phyloP scores from a whole-genome alignment of 2,329 filamentous ascomycete genomes.

The Alternaria gansuensis region DNA sequence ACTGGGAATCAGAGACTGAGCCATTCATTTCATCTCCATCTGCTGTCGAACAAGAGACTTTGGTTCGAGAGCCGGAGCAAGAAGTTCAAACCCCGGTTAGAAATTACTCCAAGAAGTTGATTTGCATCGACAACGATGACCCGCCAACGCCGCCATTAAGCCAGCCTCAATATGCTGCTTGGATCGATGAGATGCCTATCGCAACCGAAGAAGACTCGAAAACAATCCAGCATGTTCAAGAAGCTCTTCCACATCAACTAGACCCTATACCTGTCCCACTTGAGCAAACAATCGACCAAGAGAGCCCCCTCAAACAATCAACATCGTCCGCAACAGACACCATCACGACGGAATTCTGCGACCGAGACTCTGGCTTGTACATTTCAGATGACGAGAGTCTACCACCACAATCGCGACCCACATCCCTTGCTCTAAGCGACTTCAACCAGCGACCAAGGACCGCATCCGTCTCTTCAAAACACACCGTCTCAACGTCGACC shows the following conservation, averaged over 20 bases:
- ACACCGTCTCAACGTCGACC: constrained; percentile 13
- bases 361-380: constrained; percentile 41
- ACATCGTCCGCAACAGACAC: neutral
- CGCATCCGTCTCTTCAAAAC: constrained; percentile 24
- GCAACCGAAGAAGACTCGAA: neutral
- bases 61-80: neutral
- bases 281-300: neutral
- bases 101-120: constrained; percentile 2
- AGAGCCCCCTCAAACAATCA: neutral
- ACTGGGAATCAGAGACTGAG: neutral
- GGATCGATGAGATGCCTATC: neutral
- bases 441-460: constrained; percentile 17
- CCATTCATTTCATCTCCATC: neutral
- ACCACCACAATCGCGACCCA: constrained; percentile 16
- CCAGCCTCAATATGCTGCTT: neutral
- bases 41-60: neutral
- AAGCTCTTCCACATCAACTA: neutral
- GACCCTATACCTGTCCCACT: neutral
- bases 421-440: constrained; percentile 27
- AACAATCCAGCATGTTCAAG: neutral
- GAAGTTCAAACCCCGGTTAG: neutral
- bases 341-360: constrained; percentile 10
- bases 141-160: neutral
- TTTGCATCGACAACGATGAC: neutral
- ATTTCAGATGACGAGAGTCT: constrained; percentile 31